A percentile compares a stretch with the other conserved stretches of the same genome.
Evolutionary conservation across 805 yeast genomes (phyloP).

Genomic region (Wickerhamomyces xylosicus): DNA sequence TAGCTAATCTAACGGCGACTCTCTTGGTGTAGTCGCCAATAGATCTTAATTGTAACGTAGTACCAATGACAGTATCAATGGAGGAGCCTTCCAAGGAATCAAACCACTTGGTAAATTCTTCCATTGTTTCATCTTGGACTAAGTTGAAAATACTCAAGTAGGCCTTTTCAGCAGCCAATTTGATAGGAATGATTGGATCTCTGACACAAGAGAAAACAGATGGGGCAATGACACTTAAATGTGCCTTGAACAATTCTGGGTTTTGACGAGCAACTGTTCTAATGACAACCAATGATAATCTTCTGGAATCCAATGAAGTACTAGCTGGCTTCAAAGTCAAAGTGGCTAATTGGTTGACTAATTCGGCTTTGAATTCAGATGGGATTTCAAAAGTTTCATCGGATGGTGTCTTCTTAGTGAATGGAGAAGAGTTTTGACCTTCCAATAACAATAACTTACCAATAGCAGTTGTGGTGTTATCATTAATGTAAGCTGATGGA

Average conservation of each 20-base stretch:
- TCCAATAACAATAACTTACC: conserved; percentile 66
- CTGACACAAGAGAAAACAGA: conserved; percentile 75
- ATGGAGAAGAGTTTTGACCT: conserved; percentile 29
- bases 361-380: conserved; percentile 27
- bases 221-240: conserved; percentile 50
- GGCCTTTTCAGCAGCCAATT: conserved; percentile 90
- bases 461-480: conserved; percentile 67
- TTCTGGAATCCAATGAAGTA: conserved; percentile 64
- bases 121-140: conserved; percentile 52
- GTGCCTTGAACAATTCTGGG: conserved; percentile 40
- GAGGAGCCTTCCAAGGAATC: conserved; percentile 24
- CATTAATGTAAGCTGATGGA: conserved; percentile 45
- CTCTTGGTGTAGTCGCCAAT: conserved; percentile 83
- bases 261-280: conserved; percentile 66
- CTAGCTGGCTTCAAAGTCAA: conserved; percentile 43
- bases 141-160: conserved; percentile 62
- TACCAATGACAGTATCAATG: conserved; percentile 31
- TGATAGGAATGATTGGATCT: conserved; percentile 83
- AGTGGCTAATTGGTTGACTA: conserved; percentile 43
- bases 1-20: conserved; percentile 80
- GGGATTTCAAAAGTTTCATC: conserved; percentile 21
- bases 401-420: conserved; percentile 23
- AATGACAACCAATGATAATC: conserved; percentile 65
- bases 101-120: conserved; percentile 58
- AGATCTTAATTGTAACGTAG: conserved; percentile 57